A percentile compares a stretch with the other conserved stretches of the same genome.
Conservation (phyloP, 2,329 filamentous ascomycete species). For the Colletotrichum abscissum region DNA sequence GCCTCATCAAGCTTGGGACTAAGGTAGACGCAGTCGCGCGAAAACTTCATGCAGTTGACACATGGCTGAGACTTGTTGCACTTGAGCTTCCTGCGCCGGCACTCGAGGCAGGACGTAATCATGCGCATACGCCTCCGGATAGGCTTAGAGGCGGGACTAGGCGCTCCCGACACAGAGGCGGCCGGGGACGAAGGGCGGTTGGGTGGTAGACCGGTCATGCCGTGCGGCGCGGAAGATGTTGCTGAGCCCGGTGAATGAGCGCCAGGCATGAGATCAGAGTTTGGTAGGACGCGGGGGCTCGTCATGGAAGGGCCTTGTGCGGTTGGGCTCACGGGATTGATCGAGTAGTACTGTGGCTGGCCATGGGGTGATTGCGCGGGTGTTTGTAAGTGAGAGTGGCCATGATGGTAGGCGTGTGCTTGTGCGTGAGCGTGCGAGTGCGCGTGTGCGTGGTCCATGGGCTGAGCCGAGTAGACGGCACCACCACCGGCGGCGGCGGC, state of each 20-base stretch:
- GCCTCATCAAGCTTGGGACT: constrained; percentile 75
- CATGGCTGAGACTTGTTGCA: constrained; percentile 82
- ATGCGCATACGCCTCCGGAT: constrained; percentile 72
- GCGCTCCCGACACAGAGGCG: constrained; percentile 8
- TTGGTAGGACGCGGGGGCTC: constrained; percentile 31
- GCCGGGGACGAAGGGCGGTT: constrained; percentile 8
- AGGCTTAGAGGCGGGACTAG: constrained; percentile 46
- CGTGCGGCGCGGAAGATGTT: constrained; percentile 20
- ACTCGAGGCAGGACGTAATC: constrained; percentile 77
- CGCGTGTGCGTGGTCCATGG: constrained; percentile 17
- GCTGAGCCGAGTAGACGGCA: constrained; percentile 27
- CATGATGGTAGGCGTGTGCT: constrained; percentile 15
- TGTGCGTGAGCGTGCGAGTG: constrained; percentile 7
- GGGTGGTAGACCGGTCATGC: constrained; percentile 8
- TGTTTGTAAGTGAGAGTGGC: constrained; percentile 23
- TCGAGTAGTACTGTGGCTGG: constrained; percentile 34
- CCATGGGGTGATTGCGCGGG: constrained; percentile 25
- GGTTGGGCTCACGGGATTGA: constrained; percentile 27
- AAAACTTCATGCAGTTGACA: constrained; percentile 70
- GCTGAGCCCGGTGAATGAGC: constrained; percentile 26
- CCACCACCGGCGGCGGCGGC: constrained; percentile 12
- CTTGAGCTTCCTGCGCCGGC: constrained; percentile 80
- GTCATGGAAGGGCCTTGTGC: constrained; percentile 17
- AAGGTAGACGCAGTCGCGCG: constrained; percentile 70
- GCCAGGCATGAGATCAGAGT: constrained; percentile 28